Evolutionary conservation across 805 yeast species (phyloP).

Genomic region (Metschnikowia cerradonensis): DNA sequence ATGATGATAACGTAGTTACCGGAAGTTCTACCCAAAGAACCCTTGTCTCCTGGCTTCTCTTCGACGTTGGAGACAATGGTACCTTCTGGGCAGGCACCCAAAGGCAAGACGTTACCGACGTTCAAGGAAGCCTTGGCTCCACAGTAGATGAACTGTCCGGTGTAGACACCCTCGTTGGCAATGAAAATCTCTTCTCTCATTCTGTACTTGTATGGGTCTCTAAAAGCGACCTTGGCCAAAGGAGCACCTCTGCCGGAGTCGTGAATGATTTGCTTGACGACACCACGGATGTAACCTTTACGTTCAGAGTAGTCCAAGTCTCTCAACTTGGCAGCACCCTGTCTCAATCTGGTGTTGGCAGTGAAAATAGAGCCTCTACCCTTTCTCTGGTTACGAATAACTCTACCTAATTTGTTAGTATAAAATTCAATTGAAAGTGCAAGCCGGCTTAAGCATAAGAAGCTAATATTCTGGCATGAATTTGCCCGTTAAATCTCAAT

Average conservation of each 20-base stretch:
- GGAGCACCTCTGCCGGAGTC: constrained; percentile 99
- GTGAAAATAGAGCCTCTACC: constrained; percentile 99
- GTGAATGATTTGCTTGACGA: constrained; percentile 97
- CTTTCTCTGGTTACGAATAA: constrained; percentile 99
- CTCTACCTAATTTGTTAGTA: constrained; percentile 69
- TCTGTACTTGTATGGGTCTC: constrained; percentile 99
- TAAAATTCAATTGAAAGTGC: background rate
- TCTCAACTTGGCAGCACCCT: constrained; percentile 99
- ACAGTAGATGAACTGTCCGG: constrained; percentile 98
- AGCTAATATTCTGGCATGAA: background rate
- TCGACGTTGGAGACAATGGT: constrained; percentile 97
- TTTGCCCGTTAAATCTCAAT: background rate
- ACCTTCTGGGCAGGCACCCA: constrained; percentile 98
- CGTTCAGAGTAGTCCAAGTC: constrained; percentile 98
- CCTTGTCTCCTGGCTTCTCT: constrained; percentile 99
- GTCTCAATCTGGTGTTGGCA: constrained; percentile 99
- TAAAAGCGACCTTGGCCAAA: constrained; percentile 64
- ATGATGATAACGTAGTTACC: constrained; percentile 99
- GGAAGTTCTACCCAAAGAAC: constrained; percentile 99
- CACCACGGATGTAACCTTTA: constrained; percentile 99
- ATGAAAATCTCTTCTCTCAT: constrained; percentile 97
- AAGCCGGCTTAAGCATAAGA: background rate
- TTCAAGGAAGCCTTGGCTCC: constrained; percentile 99
- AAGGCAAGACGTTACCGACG: constrained; percentile 99
- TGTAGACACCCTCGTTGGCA: constrained; percentile 99